Conservation (phyloP, 1,284 basidiomycete genomes). For the Fomitopsis schrenkii region DNA sequence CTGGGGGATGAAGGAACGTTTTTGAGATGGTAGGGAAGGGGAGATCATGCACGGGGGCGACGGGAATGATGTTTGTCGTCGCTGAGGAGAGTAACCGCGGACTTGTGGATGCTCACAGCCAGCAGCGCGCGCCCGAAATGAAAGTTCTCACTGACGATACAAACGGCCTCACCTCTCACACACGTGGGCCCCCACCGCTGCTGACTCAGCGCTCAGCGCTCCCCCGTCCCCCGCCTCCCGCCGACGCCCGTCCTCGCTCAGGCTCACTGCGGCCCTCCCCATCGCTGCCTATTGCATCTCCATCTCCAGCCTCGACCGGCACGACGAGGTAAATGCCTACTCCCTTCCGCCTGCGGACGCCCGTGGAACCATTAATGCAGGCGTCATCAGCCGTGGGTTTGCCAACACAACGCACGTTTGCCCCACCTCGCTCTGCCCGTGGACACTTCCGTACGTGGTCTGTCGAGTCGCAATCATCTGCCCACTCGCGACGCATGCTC, state of each 20-base stretch:
- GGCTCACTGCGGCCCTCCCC: too few species aligned
- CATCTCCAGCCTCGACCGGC: background rate
- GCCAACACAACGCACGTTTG: background rate
- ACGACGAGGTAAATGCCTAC: background rate
- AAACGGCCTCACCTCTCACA: background rate
- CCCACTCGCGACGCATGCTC: background rate
- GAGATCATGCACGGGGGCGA: background rate
- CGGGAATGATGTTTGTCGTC: conserved; percentile 2
- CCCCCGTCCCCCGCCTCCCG: background rate
- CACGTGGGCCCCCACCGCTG: conserved; percentile 5
- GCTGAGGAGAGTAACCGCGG: conserved; percentile 2
- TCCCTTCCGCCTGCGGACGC: background rate
- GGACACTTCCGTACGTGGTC: background rate
- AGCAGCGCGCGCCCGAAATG: conserved; percentile 2
- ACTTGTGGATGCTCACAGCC: background rate
- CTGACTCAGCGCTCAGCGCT: conserved; percentile 9
- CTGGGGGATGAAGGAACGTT: conserved; percentile 6
- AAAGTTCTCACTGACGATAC: conserved; percentile 11
- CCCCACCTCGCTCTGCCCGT: background rate
- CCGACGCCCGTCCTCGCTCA: background rate
- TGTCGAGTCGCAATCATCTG: background rate
- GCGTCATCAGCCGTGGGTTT: background rate
- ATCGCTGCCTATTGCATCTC: too few species aligned
- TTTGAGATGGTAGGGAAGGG: background rate
- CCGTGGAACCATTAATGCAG: background rate